Evolutionary conservation across 2,329 filamentous ascomycete species (phyloP).

Genomic region (Apiospora arundinis): DNA sequence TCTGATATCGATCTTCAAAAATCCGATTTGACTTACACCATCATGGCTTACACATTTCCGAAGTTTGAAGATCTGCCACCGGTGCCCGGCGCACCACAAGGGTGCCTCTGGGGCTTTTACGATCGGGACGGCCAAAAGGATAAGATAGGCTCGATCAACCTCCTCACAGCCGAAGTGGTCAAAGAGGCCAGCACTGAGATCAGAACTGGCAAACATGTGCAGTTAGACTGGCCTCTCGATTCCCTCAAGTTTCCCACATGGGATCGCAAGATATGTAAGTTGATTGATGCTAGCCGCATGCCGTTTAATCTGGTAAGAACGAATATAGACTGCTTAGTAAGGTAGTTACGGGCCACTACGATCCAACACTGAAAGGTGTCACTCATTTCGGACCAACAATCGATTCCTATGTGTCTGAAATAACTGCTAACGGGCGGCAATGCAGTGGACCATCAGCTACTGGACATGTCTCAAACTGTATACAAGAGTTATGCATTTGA

Average conservation of each 20-base stretch:
- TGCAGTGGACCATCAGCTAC: background rate
- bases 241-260: conserved; percentile 3
- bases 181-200: conserved; percentile 5
- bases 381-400: too few species aligned
- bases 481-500: background rate
- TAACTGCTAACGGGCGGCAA: background rate
- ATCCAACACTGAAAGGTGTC: background rate
- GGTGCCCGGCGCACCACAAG: background rate
- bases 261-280: conserved; percentile 4
- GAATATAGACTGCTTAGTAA: background rate
- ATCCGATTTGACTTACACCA: background rate
- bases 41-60: background rate
- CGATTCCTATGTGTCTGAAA: background rate
- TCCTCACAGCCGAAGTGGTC: background rate
- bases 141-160: conserved; percentile 8
- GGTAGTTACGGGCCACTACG: background rate
- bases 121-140: background rate
- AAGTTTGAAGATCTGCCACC: conserved; percentile 6
- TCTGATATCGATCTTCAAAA: background rate
- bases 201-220: background rate
- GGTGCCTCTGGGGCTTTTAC: conserved; percentile 4
- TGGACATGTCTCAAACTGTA: background rate
- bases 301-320: background rate
- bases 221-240: conserved; percentile 5
- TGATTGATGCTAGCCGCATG: background rate